A percentile compares a stretch with the other conserved stretches of the same genome.
phyloP scores from a whole-genome alignment of 495 filamentous ascomycete species.

The Chaetomium tenue region DNA sequence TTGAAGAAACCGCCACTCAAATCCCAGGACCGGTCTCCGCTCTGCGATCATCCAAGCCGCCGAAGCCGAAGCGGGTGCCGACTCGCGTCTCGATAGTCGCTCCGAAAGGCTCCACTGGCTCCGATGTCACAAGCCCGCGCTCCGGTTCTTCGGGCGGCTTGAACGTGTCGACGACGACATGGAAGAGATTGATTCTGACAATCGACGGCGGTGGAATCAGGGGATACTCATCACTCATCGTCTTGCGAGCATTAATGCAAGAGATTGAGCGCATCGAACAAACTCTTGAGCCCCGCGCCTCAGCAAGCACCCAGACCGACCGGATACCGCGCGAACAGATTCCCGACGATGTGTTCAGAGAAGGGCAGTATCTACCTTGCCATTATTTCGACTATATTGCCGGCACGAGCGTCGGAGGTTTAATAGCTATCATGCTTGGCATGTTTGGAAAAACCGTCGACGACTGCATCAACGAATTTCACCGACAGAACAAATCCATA shows the following conservation, averaged over 20 bases:
- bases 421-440: slow-evolving; percentile 41
- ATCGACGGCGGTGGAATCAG: slow-evolving; percentile 39
- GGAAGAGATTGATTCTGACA: slow-evolving; percentile 34
- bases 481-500: slow-evolving; percentile 34
- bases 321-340: slow-evolving; percentile 33
- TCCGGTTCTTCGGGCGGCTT: slow-evolving; percentile 22
- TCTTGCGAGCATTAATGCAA: slow-evolving; percentile 32
- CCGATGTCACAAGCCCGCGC: slow-evolving; percentile 21
- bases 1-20: slow-evolving; percentile 13
- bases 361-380: slow-evolving; percentile 49
- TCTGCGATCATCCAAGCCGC: slow-evolving; percentile 24
- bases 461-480: slow-evolving; percentile 35
- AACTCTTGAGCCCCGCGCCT: slow-evolving; percentile 22
- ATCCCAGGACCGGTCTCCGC: slow-evolving; percentile 23
- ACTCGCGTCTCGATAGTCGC: slow-evolving; percentile 34
- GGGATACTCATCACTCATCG: slow-evolving; percentile 36
- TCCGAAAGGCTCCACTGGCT: slow-evolving; percentile 23
- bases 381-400: slow-evolving; percentile 49
- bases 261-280: slow-evolving; percentile 33
- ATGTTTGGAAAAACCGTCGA: slow-evolving; percentile 34
- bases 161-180: slow-evolving; percentile 32
- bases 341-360: slow-evolving; percentile 44
- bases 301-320: slow-evolving; percentile 32
- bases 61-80: slow-evolving; percentile 27
- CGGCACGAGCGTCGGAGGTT: slow-evolving; percentile 40